Evolutionary conservation across 805 yeast genomes (phyloP).

Genomic region (Saccharomycopsis fibuligera): DNA sequence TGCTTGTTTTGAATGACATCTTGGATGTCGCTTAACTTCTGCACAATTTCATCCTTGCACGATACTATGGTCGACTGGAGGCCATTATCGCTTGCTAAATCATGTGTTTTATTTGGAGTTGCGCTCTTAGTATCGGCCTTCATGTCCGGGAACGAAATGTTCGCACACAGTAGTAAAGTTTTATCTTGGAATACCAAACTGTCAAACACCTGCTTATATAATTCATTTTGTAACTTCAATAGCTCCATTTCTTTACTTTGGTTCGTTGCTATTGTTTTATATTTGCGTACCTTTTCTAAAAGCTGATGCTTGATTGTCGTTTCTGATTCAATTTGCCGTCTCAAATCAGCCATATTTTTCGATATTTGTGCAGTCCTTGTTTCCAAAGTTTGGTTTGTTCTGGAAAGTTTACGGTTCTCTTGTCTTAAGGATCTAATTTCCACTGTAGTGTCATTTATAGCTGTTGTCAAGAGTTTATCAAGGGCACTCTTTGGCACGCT

Average conservation of each 20-base stretch:
- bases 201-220: background rate
- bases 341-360: background rate
- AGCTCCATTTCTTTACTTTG: slow-evolving; percentile 3
- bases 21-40: no score
- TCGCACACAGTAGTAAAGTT: no score
- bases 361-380: no score
- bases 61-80: no score
- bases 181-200: background rate
- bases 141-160: no score
- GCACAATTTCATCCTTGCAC: no score
- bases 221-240: background rate
- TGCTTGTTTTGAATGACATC: no score
- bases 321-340: background rate
- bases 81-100: no score
- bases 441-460: background rate
- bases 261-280: background rate
- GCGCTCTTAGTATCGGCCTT: no score
- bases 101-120: no score
- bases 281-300: background rate
- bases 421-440: background rate
- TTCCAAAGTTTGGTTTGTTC: background rate
- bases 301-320: background rate
- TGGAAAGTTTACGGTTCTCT: background rate
- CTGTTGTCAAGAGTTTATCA: background rate
- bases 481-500: no score